Conservation (phyloP, 148 eudicot species). For the Rhododendron kiyosumense region DNA sequence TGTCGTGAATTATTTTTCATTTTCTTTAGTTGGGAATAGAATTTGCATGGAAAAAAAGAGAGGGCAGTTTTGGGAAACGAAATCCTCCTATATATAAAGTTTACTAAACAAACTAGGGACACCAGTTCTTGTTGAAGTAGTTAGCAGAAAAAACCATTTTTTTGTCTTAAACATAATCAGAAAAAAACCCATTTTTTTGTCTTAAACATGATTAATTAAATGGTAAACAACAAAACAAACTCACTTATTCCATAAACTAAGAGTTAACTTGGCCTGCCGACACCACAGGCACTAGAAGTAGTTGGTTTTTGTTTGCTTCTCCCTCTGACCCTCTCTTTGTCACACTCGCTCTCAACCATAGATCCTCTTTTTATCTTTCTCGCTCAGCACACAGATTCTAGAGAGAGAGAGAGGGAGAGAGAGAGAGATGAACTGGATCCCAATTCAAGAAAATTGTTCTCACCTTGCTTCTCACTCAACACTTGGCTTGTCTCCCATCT, state of each 20-base stretch:
- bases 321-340: background rate
- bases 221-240: background rate
- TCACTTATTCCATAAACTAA: background rate
- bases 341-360: background rate
- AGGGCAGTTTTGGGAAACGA: background rate
- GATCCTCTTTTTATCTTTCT: background rate
- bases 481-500: background rate
- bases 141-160: background rate
- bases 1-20: background rate
- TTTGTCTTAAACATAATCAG: background rate
- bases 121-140: background rate
- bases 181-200: no score
- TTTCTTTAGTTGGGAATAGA: background rate
- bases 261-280: background rate
- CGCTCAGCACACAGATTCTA: background rate
- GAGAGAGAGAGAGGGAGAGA: background rate
- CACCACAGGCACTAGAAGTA: background rate
- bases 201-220: background rate
- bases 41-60: no score
- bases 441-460: background rate
- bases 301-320: background rate
- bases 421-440: background rate
- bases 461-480: background rate
- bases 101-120: background rate
- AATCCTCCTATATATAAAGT: background rate